Evolutionary conservation across 2,329 filamentous ascomycete genomes (phyloP).

Genomic region (Paraphaeosphaeria sporulosa): DNA sequence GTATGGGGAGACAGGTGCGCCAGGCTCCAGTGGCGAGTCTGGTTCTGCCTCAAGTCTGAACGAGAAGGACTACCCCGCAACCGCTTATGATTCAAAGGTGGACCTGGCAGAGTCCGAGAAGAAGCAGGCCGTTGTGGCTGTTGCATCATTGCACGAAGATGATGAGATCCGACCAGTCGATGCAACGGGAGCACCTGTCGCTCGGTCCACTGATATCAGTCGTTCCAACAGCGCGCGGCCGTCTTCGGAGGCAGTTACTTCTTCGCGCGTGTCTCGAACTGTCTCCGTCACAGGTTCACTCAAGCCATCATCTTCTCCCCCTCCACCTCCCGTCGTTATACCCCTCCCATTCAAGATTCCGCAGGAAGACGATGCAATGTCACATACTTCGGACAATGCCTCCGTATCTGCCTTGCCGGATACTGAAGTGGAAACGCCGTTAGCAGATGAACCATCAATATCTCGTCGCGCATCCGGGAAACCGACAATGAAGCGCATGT

Average conservation of each 20-base stretch:
- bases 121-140: conserved; percentile 59
- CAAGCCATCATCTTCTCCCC: conserved; percentile 49
- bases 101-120: conserved; percentile 50
- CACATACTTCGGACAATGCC: conserved; percentile 57
- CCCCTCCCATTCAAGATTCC: conserved; percentile 73
- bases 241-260: conserved; percentile 14
- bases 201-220: conserved; percentile 14
- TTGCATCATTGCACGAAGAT: conserved; percentile 60
- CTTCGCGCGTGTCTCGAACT: conserved; percentile 10
- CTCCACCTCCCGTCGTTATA: conserved; percentile 63
- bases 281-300: conserved; percentile 26
- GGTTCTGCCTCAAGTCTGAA: conserved; percentile 44
- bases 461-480: conserved; percentile 47
- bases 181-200: conserved; percentile 36
- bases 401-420: conserved; percentile 66
- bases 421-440: conserved; percentile 21
- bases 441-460: conserved; percentile 29
- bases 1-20: conserved; percentile 69
- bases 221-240: conserved; percentile 15
- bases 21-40: conserved; percentile 61
- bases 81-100: conserved; percentile 56
- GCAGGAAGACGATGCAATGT: conserved; percentile 49
- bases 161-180: conserved; percentile 51
- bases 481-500: conserved; percentile 38
- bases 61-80: conserved; percentile 48